These are phyloP conservation scores for Amylocarpus encephaloides DNA, from an alignment of 2,329 filamentous ascomycete species.

Conservation along the genomic window DNA sequence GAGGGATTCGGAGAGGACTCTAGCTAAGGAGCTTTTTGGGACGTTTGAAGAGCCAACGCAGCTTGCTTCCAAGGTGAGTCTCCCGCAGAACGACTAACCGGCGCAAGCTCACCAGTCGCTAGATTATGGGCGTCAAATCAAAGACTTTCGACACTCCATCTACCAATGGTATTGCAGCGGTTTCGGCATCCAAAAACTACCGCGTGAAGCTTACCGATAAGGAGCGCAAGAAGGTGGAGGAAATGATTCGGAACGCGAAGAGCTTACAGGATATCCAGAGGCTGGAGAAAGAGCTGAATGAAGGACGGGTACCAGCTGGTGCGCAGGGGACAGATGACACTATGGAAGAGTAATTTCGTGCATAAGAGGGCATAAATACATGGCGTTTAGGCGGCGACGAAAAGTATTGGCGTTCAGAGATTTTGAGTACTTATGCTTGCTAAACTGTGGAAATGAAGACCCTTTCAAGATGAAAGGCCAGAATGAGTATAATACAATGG, in stretches of 20 bases:
- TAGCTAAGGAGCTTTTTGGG: constrained; percentile 78
- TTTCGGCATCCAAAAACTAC: constrained; percentile 57
- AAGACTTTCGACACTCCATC: constrained; percentile 59
- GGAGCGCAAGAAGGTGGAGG: constrained; percentile 79
- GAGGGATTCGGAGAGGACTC: constrained; percentile 72
- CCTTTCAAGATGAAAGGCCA: too few species aligned
- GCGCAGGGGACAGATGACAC: constrained; percentile 47
- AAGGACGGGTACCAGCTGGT: constrained; percentile 75
- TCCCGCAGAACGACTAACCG: not conserved
- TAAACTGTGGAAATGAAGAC: not conserved
- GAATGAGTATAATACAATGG: not conserved
- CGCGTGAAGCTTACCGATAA: constrained; percentile 79
- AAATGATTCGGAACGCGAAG: constrained; percentile 81
- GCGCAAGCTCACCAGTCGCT: constrained; percentile 3
- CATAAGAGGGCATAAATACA: constrained; percentile 2
- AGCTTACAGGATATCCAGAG: constrained; percentile 84
- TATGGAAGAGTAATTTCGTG: constrained; percentile 50
- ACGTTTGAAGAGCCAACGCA: constrained; percentile 70
- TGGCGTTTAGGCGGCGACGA: constrained; percentile 13
- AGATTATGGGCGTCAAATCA: constrained; percentile 82
- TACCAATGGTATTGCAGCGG: constrained; percentile 39
- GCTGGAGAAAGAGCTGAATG: constrained; percentile 85
- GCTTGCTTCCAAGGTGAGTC: constrained; percentile 63
- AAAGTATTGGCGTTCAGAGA: constrained; percentile 6
- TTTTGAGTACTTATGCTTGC: not conserved